Percentiles rank a stretch among this genome's conserved stretches.
Evolutionary conservation across 495 filamentous ascomycete genomes (phyloP).

Genomic region (Xylaria scruposa): DNA sequence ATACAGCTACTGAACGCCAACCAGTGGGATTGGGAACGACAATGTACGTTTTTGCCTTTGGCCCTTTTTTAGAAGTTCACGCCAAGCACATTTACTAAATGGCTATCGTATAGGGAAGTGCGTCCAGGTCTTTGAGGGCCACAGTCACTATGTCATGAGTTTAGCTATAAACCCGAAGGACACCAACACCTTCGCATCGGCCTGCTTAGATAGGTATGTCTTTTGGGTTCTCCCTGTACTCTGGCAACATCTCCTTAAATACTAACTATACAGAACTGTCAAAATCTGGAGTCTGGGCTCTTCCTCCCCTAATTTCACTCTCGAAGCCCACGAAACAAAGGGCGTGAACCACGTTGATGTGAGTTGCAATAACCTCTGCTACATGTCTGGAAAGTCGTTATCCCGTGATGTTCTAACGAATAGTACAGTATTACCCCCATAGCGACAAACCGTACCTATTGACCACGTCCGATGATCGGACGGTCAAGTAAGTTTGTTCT

Average conservation of each 20-base stretch:
- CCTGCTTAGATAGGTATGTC: slow-evolving; percentile 74
- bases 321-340: slow-evolving; percentile 97
- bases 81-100: slow-evolving; percentile 1
- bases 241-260: background rate
- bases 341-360: slow-evolving; percentile 93
- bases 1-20: slow-evolving; percentile 8
- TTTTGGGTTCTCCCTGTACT: background rate
- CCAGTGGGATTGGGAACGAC: slow-evolving; percentile 95
- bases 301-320: slow-evolving; percentile 86
- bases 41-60: slow-evolving; percentile 55
- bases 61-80: background rate
- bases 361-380: slow-evolving; percentile 11
- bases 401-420: slow-evolving; percentile 1
- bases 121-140: slow-evolving; percentile 97
- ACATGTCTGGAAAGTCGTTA: background rate
- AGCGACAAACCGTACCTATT: slow-evolving; percentile 97
- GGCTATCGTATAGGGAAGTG: slow-evolving; percentile 67
- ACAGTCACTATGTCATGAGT: slow-evolving; percentile 98
- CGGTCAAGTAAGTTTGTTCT: slow-evolving; percentile 65
- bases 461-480: slow-evolving; percentile 94
- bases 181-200: slow-evolving; percentile 95
- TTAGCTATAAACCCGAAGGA: slow-evolving; percentile 99
- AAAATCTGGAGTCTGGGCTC: slow-evolving; percentile 99
- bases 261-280: slow-evolving; percentile 66
- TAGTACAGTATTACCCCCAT: slow-evolving; percentile 77